Evolutionary conservation across 768 basidiomycete genomes (phyloP), one percentile per base, ranked within the genome.

Genomic region (Amylocystis lapponica): DNA sequence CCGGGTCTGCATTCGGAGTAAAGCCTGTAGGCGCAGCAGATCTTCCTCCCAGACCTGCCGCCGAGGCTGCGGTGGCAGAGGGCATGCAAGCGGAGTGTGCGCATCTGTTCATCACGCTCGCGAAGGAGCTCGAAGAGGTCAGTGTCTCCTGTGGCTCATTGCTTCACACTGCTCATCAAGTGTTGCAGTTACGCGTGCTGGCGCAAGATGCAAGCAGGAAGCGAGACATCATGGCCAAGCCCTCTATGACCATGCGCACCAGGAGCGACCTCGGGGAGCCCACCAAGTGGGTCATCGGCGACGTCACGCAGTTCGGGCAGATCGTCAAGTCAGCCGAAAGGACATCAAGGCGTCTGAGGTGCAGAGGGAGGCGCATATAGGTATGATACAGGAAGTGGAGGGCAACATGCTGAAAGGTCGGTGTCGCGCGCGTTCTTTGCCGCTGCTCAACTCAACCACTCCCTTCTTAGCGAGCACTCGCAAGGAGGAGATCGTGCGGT

Each of bases 401-500:
- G 79, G 75, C 43, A 73, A 72, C 43, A 66, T 89, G 61, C 68
- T 90, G 4, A 83, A 81, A 66, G 79, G 87, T 82, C 41, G 21
- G 68, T 59, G 10, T 16, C 42, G 17, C 20, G 47, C 6, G 3
- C 20, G 12, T 16, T 13, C 27, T 13, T 27, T n/a, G 19, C 35
- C 7, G 20, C 10, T 13, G 34, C 27, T 19, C 46, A 45, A 19
- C 16, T 19, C n/a, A 17, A 41, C 14, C 34, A 38, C 21, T 17
- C 29, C 17, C 10, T 35, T 31, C 34, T 30, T 54, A 95, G 93
- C 83, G 30, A 80, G 78, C 38, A 88, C 86, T 46, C 79, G 86
- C 50, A 76, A 76, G 51, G 91, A 93, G 58, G 92, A 96, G 56
- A 84, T 90, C 20, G 68, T 71, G 14, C 78, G 89, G 4, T 93